phyloP scores from a whole-genome alignment of 768 basidiomycete genomes.

The Asterophora parasitica region DNA sequence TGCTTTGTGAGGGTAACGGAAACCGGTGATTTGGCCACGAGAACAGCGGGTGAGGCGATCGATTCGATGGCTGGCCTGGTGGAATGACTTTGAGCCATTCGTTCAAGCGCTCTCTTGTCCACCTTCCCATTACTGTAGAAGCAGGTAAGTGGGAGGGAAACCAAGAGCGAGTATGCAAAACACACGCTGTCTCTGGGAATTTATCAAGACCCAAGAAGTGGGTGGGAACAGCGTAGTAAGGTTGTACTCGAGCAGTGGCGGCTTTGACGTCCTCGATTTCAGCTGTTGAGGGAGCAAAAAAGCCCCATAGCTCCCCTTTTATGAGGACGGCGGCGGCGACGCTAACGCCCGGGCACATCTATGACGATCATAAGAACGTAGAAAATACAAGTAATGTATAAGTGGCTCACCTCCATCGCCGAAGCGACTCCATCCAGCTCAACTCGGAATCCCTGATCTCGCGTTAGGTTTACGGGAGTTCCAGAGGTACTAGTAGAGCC shows the following conservation, averaged over 20 bases:
- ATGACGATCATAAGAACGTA: too few species aligned
- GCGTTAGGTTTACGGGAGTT: neutral
- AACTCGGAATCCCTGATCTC: constrained; percentile 49
- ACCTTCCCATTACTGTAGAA: constrained; percentile 43
- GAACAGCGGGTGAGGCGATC: neutral
- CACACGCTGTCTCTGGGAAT: constrained; percentile 50
- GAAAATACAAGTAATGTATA: neutral
- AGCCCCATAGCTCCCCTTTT: constrained; percentile 50
- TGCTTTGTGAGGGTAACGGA: constrained; percentile 1
- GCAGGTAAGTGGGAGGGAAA: neutral
- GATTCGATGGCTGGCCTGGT: neutral
- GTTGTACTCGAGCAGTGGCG: constrained; percentile 44
- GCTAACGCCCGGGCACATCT: constrained; percentile 20
- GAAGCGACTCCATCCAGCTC: constrained; percentile 56
- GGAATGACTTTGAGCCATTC: constrained; percentile 28
- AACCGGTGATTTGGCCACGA: neutral
- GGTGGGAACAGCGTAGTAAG: constrained; percentile 55
- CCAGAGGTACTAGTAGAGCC: neutral
- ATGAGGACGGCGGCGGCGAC: constrained; percentile 49
- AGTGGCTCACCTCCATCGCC: constrained; percentile 44
- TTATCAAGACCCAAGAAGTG: constrained; percentile 35
- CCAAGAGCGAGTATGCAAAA: neutral
- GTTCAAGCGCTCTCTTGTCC: constrained; percentile 40
- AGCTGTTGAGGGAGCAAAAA: constrained; percentile 37
- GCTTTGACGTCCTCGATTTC: constrained; percentile 34